These are phyloP conservation scores for Fusarium sambucinum DNA, from an alignment of 2,329 filamentous ascomycete genomes.

Conservation along the genomic window DNA sequence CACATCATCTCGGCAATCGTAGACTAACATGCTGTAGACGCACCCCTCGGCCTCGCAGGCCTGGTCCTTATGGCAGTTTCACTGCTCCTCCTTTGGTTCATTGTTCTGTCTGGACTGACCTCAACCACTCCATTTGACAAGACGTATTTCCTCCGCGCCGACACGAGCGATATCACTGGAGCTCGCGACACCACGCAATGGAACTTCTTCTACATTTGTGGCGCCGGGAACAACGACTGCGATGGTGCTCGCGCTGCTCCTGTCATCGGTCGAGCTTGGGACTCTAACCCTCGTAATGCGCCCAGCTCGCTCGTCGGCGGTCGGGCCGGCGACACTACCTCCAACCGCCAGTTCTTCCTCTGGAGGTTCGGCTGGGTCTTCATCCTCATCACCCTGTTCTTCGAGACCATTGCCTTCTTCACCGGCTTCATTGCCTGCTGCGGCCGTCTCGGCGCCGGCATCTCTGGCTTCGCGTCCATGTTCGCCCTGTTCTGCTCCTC, in stretches of 20 bases:
- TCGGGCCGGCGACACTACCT: constrained; percentile 68
- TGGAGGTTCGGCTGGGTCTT: constrained; percentile 96
- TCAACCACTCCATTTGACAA: constrained; percentile 70
- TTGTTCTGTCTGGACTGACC: constrained; percentile 68
- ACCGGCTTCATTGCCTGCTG: constrained; percentile 76
- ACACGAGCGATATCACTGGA: constrained; percentile 78
- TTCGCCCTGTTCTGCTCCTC: constrained; percentile 77
- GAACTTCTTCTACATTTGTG: constrained; percentile 91
- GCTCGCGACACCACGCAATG: constrained; percentile 79
- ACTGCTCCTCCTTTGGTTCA: constrained; percentile 68
- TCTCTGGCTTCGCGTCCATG: constrained; percentile 69
- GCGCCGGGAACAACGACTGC: constrained; percentile 73
- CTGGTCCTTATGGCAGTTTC: constrained; percentile 64
- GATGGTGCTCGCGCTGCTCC: constrained; percentile 70
- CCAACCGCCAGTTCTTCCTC: constrained; percentile 78
- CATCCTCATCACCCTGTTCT: constrained; percentile 86
- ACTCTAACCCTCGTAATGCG: constrained; percentile 58
- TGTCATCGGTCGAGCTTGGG: constrained; percentile 79
- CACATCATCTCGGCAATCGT: background rate
- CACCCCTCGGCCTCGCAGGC: constrained; percentile 57
- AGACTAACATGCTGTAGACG: constrained; percentile 50
- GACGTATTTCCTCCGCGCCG: constrained; percentile 87
- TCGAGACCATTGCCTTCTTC: constrained; percentile 76
- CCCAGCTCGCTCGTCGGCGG: constrained; percentile 62
- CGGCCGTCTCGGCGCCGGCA: constrained; percentile 75